Evolutionary conservation across 2,329 filamentous ascomycete genomes (phyloP), one percentile per base, ranked within the genome.

Genomic region (Diaporthe longicolla): DNA sequence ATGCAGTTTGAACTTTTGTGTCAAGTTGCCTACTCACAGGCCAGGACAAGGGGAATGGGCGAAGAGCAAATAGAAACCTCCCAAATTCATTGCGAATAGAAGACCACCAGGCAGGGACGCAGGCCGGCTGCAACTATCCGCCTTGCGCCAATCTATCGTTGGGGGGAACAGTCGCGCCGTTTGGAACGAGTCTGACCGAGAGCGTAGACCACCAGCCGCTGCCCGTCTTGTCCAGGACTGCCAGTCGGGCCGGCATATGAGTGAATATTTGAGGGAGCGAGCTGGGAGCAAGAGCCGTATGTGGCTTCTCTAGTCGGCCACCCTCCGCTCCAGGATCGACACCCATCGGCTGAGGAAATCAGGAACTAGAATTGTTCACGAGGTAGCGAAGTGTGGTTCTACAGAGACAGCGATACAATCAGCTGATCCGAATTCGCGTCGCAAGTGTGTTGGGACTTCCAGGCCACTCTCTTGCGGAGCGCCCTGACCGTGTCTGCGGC

Each of bases 391-490:
- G 54, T 40, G 70, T 71, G 70, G 70, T 71, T 32, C 48, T 59
- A 63, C 70, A 71, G 48, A 63, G 57, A 52, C 32, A 63, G 57
- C n/a, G 50, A 45, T 37, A 55, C 57, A 48, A 71, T 63, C 70
- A 71, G 70, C 57, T 71, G 70, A 50, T 50, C 35, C 17, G 13
- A 71, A 26, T 35, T 50, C 54, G 57, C 59, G 45, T 63, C 70
- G 57, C 57, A 63, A 71, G 35, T 35, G 57, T 40, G 63, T 63
- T 63, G 57, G 50, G 48, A 26, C 52, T 63, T 43, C 57, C 50
- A 71, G n/a, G 29, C 45, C n/a, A 26, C 45, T 59, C 52, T 58
- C 45, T n/a, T 61, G 48, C 48, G 17, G 7, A 13, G 5, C n/a
- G 32, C 35, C 24, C 57, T 71, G 57, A 24, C 10, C 57, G 29